These are phyloP conservation scores for Aspergillus sergii DNA, from an alignment of 2,329 filamentous ascomycete genomes.

Conservation along the genomic window DNA sequence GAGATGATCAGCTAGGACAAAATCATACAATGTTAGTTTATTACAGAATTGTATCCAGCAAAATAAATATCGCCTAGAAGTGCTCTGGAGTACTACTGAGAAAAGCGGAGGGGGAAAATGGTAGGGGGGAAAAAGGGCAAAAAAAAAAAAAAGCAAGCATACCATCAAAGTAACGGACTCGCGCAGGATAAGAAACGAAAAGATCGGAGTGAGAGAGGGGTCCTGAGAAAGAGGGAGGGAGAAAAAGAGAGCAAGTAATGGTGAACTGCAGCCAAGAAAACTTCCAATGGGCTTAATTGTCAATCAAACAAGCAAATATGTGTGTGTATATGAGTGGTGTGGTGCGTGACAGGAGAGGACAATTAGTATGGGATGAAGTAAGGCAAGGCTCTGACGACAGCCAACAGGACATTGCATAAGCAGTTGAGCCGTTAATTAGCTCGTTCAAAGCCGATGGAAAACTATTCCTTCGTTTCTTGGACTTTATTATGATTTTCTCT, in stretches of 20 bases:
- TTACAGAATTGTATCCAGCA: neutral
- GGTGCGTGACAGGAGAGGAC: neutral
- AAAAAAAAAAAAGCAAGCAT: neutral
- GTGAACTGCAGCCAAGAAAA: conserved; percentile 7
- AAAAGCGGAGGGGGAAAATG: conserved; percentile 5
- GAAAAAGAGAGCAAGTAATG: neutral
- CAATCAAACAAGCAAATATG: conserved; percentile 1
- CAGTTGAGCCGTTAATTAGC: neutral
- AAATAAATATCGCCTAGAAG: neutral
- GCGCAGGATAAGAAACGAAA: neutral
- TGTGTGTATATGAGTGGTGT: neutral
- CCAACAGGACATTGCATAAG: conserved; percentile 2
- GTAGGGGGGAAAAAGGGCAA: conserved; percentile 5
- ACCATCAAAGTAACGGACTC: neutral
- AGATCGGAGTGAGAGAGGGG: neutral
- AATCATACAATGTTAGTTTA: neutral
- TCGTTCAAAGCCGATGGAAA: neutral
- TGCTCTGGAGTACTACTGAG: conserved; percentile 17
- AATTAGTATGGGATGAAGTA: conserved; percentile 4
- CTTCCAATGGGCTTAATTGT: neutral
- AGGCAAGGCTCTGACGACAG: conserved; percentile 3
- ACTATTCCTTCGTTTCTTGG: neutral
- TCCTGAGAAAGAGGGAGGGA: neutral
- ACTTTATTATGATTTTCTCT: neutral
- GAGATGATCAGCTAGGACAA: conserved; percentile 8